These are phyloP conservation scores for Thermochaetoides dissita DNA, from an alignment of 2,329 filamentous ascomycete species.

Conservation along the genomic window DNA sequence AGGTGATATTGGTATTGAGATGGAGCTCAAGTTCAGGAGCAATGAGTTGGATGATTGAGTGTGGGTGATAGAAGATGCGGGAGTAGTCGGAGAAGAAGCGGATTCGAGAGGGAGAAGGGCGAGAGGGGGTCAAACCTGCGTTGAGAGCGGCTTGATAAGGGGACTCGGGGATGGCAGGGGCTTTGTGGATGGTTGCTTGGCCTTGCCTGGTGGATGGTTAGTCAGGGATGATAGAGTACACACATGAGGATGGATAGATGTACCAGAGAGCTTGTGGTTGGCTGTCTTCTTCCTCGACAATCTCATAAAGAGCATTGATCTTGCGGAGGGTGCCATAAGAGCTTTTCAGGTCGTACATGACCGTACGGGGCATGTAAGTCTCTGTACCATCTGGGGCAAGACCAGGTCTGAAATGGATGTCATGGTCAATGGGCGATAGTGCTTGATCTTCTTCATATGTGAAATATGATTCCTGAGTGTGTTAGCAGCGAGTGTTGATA, in stretches of 20 bases:
- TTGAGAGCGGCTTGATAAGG: conserved; percentile 72
- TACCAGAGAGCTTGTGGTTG: conserved; percentile 27
- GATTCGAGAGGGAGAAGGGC: conserved; percentile 48
- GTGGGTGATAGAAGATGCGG: conserved; percentile 80
- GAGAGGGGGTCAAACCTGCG: conserved; percentile 53
- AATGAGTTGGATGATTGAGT: conserved; percentile 63
- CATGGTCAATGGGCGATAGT: conserved; percentile 59
- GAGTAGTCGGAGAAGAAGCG: conserved; percentile 96
- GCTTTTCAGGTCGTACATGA: conserved; percentile 92
- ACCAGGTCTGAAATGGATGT: conserved; percentile 78
- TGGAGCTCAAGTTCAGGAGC: no score
- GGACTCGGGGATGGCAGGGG: conserved; percentile 52
- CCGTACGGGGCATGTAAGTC: conserved; percentile 78
- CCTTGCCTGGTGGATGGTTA: conserved; percentile 39
- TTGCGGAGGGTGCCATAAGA: conserved; percentile 80
- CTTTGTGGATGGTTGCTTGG: conserved; percentile 51
- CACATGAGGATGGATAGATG: conserved; percentile 3
- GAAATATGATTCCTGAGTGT: conserved; percentile 79
- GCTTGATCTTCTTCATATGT: conserved; percentile 57
- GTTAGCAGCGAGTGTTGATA: background rate
- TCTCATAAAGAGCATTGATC: conserved; percentile 76
- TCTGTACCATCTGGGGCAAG: conserved; percentile 71
- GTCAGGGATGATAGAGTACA: background rate
- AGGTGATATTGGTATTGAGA: background rate
- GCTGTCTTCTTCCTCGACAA: conserved; percentile 20